Base-by-base conservation (phyloP, 768 basidiomycete genomes). In the Artomyces pyxidatus region DNA sequence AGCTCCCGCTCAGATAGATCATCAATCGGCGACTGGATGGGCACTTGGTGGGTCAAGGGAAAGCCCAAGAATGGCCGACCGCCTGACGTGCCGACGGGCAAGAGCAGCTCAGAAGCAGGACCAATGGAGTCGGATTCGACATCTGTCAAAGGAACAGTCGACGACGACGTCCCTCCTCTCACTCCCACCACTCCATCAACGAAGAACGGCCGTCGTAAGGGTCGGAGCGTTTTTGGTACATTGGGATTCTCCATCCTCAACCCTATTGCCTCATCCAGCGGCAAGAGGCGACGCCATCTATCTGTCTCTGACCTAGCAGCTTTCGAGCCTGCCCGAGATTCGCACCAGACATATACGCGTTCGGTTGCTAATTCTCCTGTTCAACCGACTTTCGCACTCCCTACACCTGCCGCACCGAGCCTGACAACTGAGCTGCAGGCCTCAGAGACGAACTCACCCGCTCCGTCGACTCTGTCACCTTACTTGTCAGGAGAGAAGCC, bases 21-120 rank as follows among this genome's bases (percentile, higher is more conserved):
- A 8, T 63, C 62, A 3, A 57, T 86, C 41, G 79, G 82, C 17
- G 81, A 84, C 42, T 89, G 87, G 87, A 78, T 88, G 73, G 85
- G 86, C 0, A 79, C 76, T 0, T 85, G 78, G 81, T 82, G 85
- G 73, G 70, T 67, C 16, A 81, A 81, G 60, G 72, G 76, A 28
- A 76, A 65, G 54, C 40, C 60, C 29, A 69, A 62, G 49, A 52
- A 54, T 16, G 51, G 57, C n/a, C 59, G 63, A 21, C 48, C 57
- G 42, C 16, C 62, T n/a, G 43, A 49, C 11, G 26, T 32, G n/a
- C 46, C 52, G 5, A 22, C 46, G 1, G 28, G 8, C 4, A 48
- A 40, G 23, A 51, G 56, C 17, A 26, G 23, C 4, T 50, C 25
- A 3, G 48, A 39, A 19, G 23, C 51, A 40, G 49, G 37, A 8